A percentile compares a stretch with the other conserved stretches of the same genome.
Evolutionary conservation across 1,284 basidiomycete species (phyloP).

Genomic region (Irpex sp.): DNA sequence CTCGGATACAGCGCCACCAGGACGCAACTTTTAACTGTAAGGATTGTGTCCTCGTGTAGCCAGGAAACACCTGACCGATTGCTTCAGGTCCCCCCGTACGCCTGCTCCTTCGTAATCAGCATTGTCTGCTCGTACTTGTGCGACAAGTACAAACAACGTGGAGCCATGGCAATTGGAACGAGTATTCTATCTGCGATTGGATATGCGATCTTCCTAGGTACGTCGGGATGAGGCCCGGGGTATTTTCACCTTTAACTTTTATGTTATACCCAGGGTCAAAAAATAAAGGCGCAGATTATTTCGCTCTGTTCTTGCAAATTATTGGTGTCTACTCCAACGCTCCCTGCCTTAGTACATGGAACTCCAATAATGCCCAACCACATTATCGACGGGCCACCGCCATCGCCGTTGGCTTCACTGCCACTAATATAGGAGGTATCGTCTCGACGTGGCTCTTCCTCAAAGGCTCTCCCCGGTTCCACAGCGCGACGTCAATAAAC

Average conservation of each 20-base stretch:
- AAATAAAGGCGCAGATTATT: background rate
- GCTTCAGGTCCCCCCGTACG: background rate
- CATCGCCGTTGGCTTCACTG: background rate
- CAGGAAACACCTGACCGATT: background rate
- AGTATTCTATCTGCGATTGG: background rate
- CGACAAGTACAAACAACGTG: background rate
- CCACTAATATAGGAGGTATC: background rate
- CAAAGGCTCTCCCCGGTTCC: background rate
- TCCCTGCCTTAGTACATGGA: background rate
- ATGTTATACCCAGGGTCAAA: background rate
- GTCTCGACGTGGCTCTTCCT: background rate
- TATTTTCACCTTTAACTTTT: background rate
- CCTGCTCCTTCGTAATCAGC: background rate
- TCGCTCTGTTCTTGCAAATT: background rate
- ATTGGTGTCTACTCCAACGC: background rate
- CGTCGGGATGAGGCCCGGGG: background rate
- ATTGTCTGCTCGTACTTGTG: background rate
- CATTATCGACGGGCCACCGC: background rate
- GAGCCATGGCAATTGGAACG: background rate
- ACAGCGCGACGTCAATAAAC: background rate
- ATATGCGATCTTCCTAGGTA: constrained; percentile 1
- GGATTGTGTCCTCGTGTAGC: background rate
- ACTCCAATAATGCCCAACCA: background rate
- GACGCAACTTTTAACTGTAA: background rate
- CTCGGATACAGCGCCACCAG: background rate